Base-by-base conservation (phyloP, 345 rosid species). In the Psidium guajava region DNA sequence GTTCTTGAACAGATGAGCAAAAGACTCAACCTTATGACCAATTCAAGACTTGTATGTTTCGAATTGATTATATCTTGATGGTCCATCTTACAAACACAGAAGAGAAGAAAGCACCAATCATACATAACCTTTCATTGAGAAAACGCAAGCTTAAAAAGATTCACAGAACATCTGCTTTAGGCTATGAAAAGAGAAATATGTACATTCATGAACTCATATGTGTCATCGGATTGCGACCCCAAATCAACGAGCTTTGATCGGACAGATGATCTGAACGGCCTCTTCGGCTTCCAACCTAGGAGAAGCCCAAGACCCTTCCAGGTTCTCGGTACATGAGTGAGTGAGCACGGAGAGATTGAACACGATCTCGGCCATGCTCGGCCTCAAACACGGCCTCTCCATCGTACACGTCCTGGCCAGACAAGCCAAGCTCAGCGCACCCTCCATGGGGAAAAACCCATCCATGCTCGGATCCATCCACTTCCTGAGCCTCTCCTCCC, bases 321-420 rank as follows among this genome's bases (percentile, higher is more conserved):
- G 50, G 50, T 89, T 85, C 83, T 91, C 90, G 15, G 87, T 77
- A 82, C 86, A 84, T 74, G 94, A 83, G 16, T 92, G 89, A 49
- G 89, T 56, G 25, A 93, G 90, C 87, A 93, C 88, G 1, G 94
- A 88, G 51, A 94, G 92, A 88, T 85, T 91, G 86, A 93, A 89
- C 83, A 93, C 97, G 16, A 94, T 82, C 86, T 94, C 97, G 18
- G 86, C 92, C 94, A 94, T 93, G 86, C 87, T 91, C 82, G 94
- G 97, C 91, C 95, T 92, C 14, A 89, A 87, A 51, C 86, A 50
- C 69, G 94, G 74, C 82, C 87, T 87, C 87, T 91, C 94, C 74
- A 84, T 61, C 0, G 93, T 91, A 88, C 97, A 92, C 1, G 90
- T 92, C 83, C 86, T 86, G 21, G 94, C 95, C 88, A 93, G 86